Evolutionary conservation across 208 protist genomes (phyloP).

Genomic region (Crithidia mellificae): DNA sequence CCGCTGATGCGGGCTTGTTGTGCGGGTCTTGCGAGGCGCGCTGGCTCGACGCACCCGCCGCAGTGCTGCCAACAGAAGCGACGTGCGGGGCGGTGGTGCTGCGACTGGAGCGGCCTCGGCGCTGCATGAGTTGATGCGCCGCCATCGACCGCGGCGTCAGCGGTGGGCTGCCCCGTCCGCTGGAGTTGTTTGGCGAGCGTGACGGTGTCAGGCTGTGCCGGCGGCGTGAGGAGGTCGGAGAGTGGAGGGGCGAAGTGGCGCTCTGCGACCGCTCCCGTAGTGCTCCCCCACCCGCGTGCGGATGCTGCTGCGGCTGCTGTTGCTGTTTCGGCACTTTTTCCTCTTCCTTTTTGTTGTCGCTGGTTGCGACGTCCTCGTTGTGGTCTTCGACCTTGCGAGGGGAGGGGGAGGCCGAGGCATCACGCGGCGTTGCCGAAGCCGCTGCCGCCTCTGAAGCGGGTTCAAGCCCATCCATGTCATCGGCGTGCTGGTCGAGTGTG

Average conservation of each 20-base stretch:
- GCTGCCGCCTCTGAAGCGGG: not conserved
- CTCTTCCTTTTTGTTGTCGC: not conserved
- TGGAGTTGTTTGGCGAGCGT: slow-evolving; percentile 24
- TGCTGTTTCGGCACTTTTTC: too few species aligned
- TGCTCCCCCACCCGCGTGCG: not conserved
- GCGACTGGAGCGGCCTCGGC: slow-evolving; percentile 20
- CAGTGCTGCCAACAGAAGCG: slow-evolving; percentile 13
- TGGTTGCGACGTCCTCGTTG: not conserved
- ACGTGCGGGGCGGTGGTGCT: slow-evolving; percentile 35
- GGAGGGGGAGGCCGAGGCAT: not conserved
- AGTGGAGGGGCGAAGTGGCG: not conserved
- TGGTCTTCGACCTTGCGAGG: not conserved
- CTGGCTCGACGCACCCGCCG: too few species aligned
- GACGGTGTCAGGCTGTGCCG: not conserved
- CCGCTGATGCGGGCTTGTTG: too few species aligned
- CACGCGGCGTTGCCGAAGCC: not conserved
- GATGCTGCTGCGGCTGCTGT: not conserved
- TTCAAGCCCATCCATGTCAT: slow-evolving; percentile 3
- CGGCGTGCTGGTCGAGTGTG: not conserved
- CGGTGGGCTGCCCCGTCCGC: slow-evolving; percentile 22
- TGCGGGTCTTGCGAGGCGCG: too few species aligned
- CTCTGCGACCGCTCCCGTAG: not conserved
- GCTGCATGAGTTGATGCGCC: slow-evolving; percentile 39
- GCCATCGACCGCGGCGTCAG: slow-evolving; percentile 32
- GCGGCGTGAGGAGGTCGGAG: not conserved